phyloP scores from a whole-genome alignment of 805 yeast species.

The Cyberlindnera suaveolens region DNA sequence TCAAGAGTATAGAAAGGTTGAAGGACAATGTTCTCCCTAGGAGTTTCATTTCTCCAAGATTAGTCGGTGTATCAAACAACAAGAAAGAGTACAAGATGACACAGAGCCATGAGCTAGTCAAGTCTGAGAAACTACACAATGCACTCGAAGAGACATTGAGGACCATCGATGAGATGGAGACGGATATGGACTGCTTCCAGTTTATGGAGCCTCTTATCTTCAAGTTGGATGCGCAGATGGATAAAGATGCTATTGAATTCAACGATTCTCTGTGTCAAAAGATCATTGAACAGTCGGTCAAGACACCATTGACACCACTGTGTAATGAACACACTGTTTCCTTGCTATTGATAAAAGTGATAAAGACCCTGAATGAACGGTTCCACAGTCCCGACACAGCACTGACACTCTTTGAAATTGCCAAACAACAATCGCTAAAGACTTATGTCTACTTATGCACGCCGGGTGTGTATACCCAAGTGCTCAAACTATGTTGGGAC shows the following conservation, averaged over 20 bases:
- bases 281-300: constrained; percentile 1
- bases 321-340: constrained; percentile 15
- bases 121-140: background rate
- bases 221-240: constrained; percentile 2
- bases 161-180: background rate
- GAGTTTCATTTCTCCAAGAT: background rate
- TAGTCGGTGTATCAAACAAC: background rate
- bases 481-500: constrained; percentile 33
- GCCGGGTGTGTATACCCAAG: constrained; percentile 32
- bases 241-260: background rate
- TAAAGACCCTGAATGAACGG: constrained; percentile 5
- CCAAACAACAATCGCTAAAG: constrained; percentile 26
- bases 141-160: background rate
- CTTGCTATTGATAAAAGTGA: constrained; percentile 5
- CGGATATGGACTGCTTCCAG: constrained; percentile 6
- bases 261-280: background rate
- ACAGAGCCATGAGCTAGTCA: background rate
- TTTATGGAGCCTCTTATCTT: constrained; percentile 3
- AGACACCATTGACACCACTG: constrained; percentile 5
- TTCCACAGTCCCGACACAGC: constrained; percentile 21
- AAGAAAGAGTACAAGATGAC: background rate
- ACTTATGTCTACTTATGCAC: constrained; percentile 32
- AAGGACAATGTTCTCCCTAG: background rate
- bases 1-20: background rate
- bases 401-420: constrained; percentile 29